Conservation (phyloP, 2,329 filamentous ascomycete species). For the Fusarium sp. region DNA sequence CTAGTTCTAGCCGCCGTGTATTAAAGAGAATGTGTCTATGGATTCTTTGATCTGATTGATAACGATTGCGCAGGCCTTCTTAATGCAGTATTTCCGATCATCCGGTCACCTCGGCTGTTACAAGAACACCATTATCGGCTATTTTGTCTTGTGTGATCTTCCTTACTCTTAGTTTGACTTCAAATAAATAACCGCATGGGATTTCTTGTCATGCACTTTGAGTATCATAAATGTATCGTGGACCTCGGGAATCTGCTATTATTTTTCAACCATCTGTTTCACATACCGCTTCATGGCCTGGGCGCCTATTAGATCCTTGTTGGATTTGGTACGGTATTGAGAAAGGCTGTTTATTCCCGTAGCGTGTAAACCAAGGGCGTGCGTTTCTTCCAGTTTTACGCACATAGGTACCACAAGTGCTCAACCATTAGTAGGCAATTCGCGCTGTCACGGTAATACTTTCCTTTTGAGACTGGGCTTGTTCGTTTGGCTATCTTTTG, state of each 20-base stretch:
- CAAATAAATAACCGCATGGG: conserved; percentile 8
- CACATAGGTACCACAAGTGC: neutral
- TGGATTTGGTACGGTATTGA: conserved; percentile 6
- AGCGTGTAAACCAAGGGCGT: neutral
- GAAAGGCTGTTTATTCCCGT: conserved; percentile 7
- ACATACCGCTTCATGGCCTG: conserved; percentile 28
- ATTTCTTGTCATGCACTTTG: conserved; percentile 15
- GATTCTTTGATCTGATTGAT: conserved; percentile 22
- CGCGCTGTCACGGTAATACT: conserved; percentile 4
- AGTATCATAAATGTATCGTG: conserved; percentile 16
- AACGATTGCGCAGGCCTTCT: conserved; percentile 8
- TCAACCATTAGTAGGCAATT: conserved; percentile 9
- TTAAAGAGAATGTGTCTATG: conserved; percentile 10
- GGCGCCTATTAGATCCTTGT: conserved; percentile 16
- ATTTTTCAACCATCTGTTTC: conserved; percentile 33
- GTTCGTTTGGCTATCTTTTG: conserved; percentile 8
- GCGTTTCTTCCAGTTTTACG: conserved; percentile 2
- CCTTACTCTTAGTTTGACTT: neutral
- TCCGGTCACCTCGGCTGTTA: conserved; percentile 43
- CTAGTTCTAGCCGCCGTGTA: conserved; percentile 12
- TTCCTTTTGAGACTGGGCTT: conserved; percentile 16
- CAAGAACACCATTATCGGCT: conserved; percentile 31
- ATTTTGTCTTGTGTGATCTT: conserved; percentile 29
- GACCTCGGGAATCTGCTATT: conserved; percentile 33
- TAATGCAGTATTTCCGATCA: conserved; percentile 42